phyloP scores from a whole-genome alignment of 2,329 filamentous ascomycete genomes.

The Fusarium clavum region DNA sequence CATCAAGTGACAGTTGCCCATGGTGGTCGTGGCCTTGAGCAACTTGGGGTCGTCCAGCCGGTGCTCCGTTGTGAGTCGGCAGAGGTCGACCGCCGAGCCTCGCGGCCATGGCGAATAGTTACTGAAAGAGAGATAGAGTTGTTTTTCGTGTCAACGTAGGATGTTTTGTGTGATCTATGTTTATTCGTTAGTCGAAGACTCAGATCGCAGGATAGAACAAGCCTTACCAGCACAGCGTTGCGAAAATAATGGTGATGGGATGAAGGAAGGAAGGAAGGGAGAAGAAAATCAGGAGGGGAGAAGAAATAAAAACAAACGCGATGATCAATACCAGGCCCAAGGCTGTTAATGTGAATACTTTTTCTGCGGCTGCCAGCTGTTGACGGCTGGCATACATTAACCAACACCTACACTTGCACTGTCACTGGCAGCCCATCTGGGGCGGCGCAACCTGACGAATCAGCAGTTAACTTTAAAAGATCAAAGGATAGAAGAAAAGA shows the following conservation, averaged over 20 bases:
- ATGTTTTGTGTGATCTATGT: not conserved
- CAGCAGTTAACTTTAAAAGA: not conserved
- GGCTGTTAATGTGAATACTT: not conserved
- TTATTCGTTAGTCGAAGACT: not conserved
- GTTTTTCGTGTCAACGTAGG: not conserved
- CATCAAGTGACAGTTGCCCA: constrained; percentile 19
- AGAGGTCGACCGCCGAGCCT: not conserved
- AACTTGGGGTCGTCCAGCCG: not conserved
- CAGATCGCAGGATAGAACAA: not conserved
- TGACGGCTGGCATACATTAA: not conserved
- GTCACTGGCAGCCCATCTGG: not conserved
- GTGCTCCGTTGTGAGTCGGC: not conserved
- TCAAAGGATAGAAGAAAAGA: not conserved
- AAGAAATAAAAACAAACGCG: not conserved
- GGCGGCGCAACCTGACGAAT: not conserved
- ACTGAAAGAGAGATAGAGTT: not conserved
- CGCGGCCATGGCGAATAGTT: not conserved
- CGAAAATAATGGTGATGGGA: not conserved
- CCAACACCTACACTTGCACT: not conserved
- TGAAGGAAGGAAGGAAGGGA: not conserved
- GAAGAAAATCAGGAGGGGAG: not conserved
- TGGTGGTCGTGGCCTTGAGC: constrained; percentile 2
- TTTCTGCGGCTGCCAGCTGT: constrained; percentile 1
- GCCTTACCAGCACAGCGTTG: not conserved
- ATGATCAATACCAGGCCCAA: not conserved